phyloP scores from a whole-genome alignment of 805 yeast species.

The Candida tammaniensis region DNA sequence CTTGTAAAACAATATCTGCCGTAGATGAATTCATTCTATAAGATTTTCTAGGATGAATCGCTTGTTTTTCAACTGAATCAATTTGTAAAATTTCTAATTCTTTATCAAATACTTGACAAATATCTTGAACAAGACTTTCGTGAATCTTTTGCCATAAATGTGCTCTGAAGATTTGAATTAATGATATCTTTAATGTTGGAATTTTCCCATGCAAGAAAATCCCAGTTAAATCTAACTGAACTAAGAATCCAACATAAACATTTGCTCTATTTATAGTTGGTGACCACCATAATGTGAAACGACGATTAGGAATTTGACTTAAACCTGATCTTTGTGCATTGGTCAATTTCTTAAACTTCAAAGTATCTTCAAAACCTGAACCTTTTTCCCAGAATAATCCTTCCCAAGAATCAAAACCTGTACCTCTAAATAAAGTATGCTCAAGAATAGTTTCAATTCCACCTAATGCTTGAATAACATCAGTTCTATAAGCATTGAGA shows the following conservation, averaged over 20 bases:
- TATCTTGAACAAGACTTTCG: conserved; percentile 88
- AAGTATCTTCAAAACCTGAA: conserved; percentile 93
- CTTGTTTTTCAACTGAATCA: conserved; percentile 82
- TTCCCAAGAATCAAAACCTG: conserved; percentile 98
- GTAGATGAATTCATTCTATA: conserved; percentile 95
- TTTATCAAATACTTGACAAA: conserved; percentile 87
- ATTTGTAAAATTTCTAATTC: conserved; percentile 81
- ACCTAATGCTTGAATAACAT: conserved; percentile 95
- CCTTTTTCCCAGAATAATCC: conserved; percentile 98
- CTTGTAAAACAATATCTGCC: conserved; percentile 81
- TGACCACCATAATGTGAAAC: conserved; percentile 99
- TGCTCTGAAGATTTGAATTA: conserved; percentile 94
- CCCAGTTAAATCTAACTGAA: conserved; percentile 94
- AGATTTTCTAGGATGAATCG: conserved; percentile 95
- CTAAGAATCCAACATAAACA: conserved; percentile 95
- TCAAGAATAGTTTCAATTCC: conserved; percentile 95
- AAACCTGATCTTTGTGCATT: conserved; percentile 97
- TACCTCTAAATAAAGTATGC: conserved; percentile 92
- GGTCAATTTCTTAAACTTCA: conserved; percentile 91
- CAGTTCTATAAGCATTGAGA: conserved; percentile 86
- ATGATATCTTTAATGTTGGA: conserved; percentile 92
- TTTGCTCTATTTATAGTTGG: conserved; percentile 98
- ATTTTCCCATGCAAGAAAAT: conserved; percentile 96
- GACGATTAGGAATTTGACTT: conserved; percentile 94
- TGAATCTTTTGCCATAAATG: conserved; percentile 99